Conservation (phyloP, 352 stramenopile species). For the Phytophthora citricola region DNA sequence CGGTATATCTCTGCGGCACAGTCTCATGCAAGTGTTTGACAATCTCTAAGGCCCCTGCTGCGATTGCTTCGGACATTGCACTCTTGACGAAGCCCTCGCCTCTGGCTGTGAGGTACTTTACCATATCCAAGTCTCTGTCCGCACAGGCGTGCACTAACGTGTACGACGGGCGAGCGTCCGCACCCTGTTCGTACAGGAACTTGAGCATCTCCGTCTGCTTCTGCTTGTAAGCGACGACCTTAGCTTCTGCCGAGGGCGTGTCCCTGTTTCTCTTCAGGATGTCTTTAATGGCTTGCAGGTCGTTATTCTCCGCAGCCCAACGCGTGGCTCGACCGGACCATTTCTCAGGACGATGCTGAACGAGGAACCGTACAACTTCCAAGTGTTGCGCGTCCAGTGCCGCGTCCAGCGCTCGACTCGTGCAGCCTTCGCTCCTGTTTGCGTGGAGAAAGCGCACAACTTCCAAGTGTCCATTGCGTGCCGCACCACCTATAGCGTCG, state of each 20-base stretch:
- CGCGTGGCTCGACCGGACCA: slow-evolving; percentile 45
- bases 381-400: slow-evolving; percentile 45
- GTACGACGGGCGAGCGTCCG: slow-evolving; percentile 45
- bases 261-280: slow-evolving; percentile 45
- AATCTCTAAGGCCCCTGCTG: slow-evolving; percentile 49
- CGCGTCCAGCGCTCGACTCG: slow-evolving; percentile 34
- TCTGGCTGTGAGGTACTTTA: slow-evolving; percentile 51
- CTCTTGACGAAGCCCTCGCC: slow-evolving; percentile 62
- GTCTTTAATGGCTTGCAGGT: slow-evolving; percentile 37
- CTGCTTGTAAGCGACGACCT: slow-evolving; percentile 49
- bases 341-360: slow-evolving; percentile 49
- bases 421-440: slow-evolving; percentile 58
- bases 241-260: slow-evolving; percentile 48
- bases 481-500: slow-evolving; percentile 53
- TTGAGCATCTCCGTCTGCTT: slow-evolving; percentile 56
- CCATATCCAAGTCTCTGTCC: slow-evolving; percentile 55
- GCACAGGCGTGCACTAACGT: slow-evolving; percentile 52
- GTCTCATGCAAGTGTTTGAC: slow-evolving; percentile 60
- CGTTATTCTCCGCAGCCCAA: slow-evolving; percentile 49
- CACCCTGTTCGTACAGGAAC: slow-evolving; percentile 60
- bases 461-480: slow-evolving; percentile 39
- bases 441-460: slow-evolving; percentile 61
- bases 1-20: slow-evolving; percentile 45
- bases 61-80: slow-evolving; percentile 58
- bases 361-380: slow-evolving; percentile 53